Evolutionary conservation across 2,329 filamentous ascomycete species (phyloP), one percentile per base, ranked within the genome.

Genomic region (Fusarium mexicanum): DNA sequence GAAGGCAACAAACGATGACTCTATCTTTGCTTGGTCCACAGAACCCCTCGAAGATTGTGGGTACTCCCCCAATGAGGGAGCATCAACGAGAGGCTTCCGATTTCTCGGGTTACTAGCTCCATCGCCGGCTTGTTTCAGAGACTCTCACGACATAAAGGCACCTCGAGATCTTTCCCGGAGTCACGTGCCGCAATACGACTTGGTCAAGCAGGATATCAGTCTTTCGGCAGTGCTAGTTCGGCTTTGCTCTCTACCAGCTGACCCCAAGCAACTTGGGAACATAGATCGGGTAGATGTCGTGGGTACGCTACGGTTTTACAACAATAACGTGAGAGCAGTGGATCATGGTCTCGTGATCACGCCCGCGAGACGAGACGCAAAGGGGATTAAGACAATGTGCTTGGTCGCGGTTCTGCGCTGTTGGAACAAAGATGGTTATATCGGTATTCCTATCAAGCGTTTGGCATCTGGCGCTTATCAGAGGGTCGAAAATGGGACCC

Each of bases 1-100:
- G 65, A 69, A 70, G 22, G 48, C 46, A 11, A 69, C 67, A 9
- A 69, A 64, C 4, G 67, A 69, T 2, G 65, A 69, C 18, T 69
- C 65, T 0, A 18, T 69, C 2, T 69, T 69, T 1, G 67, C 67
- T 2, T 69, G 67, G 67, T 69, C 64, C 3, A 69, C 67, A 5
- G 67, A 69, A 29, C 67, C 67, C 10, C n/a, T 69, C 1, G 43
- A 69, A 5, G 31, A 40, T 3, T 31, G 38, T n/a, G 67, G 67
- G 0, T 69, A 69, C 6, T 64, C 67, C 3, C 31, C 58, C 0
- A 50, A 50, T 2, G 38, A 64, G 5, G 65, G 65, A 10, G 61
- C 58, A 2, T 69, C 67, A 3, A 38, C 65, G 1, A 54, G 67
- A 1, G 67, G 67, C 0, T 69, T 69, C 8, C 20, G 58, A 1